A percentile compares a stretch with the other conserved stretches of the same genome.
Conservation (phyloP, 1,139 yeast species). For the Suhomyces ambrosiae region DNA sequence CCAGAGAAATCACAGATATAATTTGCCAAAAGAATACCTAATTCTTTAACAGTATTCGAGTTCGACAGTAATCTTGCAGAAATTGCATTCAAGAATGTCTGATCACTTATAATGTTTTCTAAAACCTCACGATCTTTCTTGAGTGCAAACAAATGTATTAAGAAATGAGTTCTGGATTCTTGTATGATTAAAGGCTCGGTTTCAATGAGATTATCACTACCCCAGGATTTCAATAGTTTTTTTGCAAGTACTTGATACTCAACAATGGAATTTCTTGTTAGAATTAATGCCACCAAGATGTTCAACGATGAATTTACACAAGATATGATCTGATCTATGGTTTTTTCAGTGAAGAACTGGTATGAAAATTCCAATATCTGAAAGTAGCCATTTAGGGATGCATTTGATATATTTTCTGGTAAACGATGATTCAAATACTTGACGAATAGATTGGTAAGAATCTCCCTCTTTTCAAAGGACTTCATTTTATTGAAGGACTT, state of each 20-base stretch:
- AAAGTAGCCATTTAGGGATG: slow-evolving; percentile 1
- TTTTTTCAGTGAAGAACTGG: slow-evolving; percentile 17
- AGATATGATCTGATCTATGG: slow-evolving; percentile 22
- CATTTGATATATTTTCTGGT: neutral
- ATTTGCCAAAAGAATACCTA: slow-evolving; percentile 53
- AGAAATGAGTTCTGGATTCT: slow-evolving; percentile 36
- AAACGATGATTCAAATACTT: slow-evolving; percentile 3
- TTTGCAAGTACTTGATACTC: slow-evolving; percentile 10
- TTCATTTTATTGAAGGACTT: slow-evolving; percentile 25
- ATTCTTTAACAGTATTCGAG: slow-evolving; percentile 41
- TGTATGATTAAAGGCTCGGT: slow-evolving; percentile 40
- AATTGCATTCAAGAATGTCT: slow-evolving; percentile 42
- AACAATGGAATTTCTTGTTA: slow-evolving; percentile 9
- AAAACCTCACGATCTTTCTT: slow-evolving; percentile 20
- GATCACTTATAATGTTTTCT: slow-evolving; percentile 25
- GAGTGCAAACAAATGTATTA: slow-evolving; percentile 30
- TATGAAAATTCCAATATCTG: slow-evolving; percentile 7
- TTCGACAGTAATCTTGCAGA: slow-evolving; percentile 48
- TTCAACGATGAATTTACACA: slow-evolving; percentile 18
- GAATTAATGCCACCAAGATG: slow-evolving; percentile 19
- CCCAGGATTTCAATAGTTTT: slow-evolving; percentile 32
- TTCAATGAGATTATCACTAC: slow-evolving; percentile 29
- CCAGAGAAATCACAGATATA: slow-evolving; percentile 38
- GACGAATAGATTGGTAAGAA: slow-evolving; percentile 19
- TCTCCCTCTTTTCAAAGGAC: slow-evolving; percentile 28